Base-by-base conservation (phyloP, 164 flowering plant species). In the Euptelea pleiosperma region DNA sequence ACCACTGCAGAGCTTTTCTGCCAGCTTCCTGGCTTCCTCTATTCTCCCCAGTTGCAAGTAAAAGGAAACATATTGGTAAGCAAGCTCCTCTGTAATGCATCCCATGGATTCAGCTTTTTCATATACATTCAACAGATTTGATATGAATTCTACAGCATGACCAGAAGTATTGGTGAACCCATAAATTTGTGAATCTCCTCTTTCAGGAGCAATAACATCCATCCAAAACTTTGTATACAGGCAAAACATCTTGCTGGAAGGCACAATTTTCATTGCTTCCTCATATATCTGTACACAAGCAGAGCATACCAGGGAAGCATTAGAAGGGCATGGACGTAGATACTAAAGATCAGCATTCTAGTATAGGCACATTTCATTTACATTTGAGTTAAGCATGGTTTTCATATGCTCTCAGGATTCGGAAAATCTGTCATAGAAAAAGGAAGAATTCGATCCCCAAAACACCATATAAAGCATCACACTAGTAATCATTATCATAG, bases 81-180 rank as follows among this genome's bases (percentile, higher is more conserved):
- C 96, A 81, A 93, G 92, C 66, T 83, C 96, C 61, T 81, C 92
- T 2, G 77, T 71, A 19, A 93, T 48, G 74, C 76, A 82, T 16
- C 89, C 91, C 70, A 77, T 62, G 53, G 68, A 61, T 65, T 81
- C 86, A 52, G 96, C 92, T 55, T 72, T 86, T 64, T 84, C 87
- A 78, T 66, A 88, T 15, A 80, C 83, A 29, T 2, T 69, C 67
- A 82, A 37, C 35, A 87, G 69, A 57, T 71, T 75, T 25, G 89
- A 72, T 40, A 63, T 62, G 48, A 59, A 71, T 28, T 73, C 75
- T 44, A 31, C 55, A 35, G 42, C 36, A 52, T 65, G 40, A 25
- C 24, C 55, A n/a, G 68, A 35, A 31, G 55, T 25, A 55, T 62
- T 34, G 1, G 66, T 43, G 49, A 39, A 48, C 19, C 46, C 61